phyloP scores from a whole-genome alignment of 306 rosid species.

The Quercus rubra region DNA sequence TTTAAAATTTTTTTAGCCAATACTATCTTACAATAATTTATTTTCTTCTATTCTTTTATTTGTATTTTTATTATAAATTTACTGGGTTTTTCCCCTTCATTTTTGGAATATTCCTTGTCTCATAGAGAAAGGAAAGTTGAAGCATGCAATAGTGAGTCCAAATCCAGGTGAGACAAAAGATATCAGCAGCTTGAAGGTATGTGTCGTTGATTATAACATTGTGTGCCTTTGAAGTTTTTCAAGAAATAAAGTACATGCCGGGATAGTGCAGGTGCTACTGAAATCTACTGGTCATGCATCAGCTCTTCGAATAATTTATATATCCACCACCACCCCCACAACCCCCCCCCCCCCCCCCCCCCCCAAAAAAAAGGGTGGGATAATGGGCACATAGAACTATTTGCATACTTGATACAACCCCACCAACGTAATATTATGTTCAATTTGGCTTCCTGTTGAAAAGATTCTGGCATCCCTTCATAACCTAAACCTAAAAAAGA shows the following conservation, averaged over 20 bases:
- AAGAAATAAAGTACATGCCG: neutral
- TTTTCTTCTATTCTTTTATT: neutral
- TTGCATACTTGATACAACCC: too few relatives aligned
- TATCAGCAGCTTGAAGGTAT: conserved; percentile 81
- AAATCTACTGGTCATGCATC: neutral
- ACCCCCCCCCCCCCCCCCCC: too few relatives aligned
- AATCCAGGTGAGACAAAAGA: conserved; percentile 80
- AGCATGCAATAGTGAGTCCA: conserved; percentile 72
- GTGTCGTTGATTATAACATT: conserved; percentile 8
- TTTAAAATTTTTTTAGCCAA: neutral
- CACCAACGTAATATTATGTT: too few relatives aligned
- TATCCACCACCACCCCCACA: too few relatives aligned
- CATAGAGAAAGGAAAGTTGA: conserved; percentile 85
- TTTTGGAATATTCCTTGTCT: conserved; percentile 14
- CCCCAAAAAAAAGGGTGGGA: too few relatives aligned
- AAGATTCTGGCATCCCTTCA: too few relatives aligned
- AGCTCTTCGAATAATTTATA: too few relatives aligned
- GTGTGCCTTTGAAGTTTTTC: neutral
- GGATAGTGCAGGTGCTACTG: neutral
- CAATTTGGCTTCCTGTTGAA: too few relatives aligned
- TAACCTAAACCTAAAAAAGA: neutral
- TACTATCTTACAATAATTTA: neutral
- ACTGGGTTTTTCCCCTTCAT: neutral
- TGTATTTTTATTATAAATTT: neutral
- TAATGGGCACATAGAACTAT: too few relatives aligned